Percentiles rank a stretch among this genome's conserved stretches.
These are phyloP conservation scores for Daldinia concentrica DNA, from an alignment of 495 filamentous ascomycete species.

Conservation along the genomic window DNA sequence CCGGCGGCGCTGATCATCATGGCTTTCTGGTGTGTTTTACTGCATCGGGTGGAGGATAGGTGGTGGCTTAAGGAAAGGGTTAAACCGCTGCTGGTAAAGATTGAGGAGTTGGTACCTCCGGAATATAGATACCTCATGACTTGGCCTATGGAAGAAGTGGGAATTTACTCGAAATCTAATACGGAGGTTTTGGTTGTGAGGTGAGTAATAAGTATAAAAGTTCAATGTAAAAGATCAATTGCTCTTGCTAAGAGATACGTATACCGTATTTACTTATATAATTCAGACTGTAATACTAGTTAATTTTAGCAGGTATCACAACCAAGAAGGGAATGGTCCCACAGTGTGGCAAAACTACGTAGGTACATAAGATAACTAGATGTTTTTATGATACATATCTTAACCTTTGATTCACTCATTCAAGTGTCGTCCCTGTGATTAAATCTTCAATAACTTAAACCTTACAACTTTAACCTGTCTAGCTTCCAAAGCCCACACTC, in stretches of 20 bases:
- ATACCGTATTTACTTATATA: not conserved
- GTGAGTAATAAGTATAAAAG: not conserved
- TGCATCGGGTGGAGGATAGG: constrained; percentile 36
- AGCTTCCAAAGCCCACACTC: not conserved
- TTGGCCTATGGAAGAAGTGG: constrained; percentile 21
- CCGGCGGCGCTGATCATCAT: constrained; percentile 38
- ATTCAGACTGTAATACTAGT: not conserved
- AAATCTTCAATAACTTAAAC: not conserved
- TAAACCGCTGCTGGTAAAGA: constrained; percentile 26
- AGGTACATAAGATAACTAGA: too few species aligned
- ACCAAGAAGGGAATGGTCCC: not conserved
- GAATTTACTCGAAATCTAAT: not conserved
- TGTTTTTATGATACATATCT: too few species aligned
- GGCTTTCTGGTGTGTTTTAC: constrained; percentile 42
- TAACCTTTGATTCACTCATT: not conserved
- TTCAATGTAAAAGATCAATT: not conserved
- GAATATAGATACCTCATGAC: constrained; percentile 15
- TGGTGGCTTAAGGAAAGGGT: constrained; percentile 37
- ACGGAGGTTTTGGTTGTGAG: not conserved
- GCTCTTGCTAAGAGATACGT: not conserved
- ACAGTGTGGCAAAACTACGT: constrained; percentile 23
- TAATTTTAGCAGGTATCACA: not conserved
- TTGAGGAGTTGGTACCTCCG: constrained; percentile 25
- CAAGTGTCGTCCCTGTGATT: not conserved
- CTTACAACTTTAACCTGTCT: not conserved